These are phyloP conservation scores for Wickerhamiella slavikovae DNA, from an alignment of 805 yeast species.

Conservation along the genomic window DNA sequence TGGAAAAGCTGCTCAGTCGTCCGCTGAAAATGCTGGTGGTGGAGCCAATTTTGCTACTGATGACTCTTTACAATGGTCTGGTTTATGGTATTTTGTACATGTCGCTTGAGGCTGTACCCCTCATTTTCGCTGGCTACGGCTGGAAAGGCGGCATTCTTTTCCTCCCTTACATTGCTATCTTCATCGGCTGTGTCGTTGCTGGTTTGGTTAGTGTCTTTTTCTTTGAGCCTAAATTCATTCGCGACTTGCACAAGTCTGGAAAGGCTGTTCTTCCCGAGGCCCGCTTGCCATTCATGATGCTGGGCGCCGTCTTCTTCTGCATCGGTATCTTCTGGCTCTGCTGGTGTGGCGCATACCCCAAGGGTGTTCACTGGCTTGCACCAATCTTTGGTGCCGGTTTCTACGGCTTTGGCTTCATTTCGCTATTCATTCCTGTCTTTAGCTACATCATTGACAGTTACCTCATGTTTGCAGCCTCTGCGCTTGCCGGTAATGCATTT, in stretches of 20 bases:
- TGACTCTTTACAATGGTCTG: conserved; percentile 21
- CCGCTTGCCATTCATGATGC: conserved; percentile 55
- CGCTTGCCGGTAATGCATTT: conserved; percentile 52
- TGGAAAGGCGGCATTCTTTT: conserved; percentile 44
- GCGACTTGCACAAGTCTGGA: conserved; percentile 28
- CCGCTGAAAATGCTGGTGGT: conserved; percentile 17
- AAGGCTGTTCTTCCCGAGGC: conserved; percentile 52
- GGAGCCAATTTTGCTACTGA: conserved; percentile 21
- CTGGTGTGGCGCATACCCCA: conserved; percentile 67
- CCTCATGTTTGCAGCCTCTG: conserved; percentile 55
- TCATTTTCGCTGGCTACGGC: conserved; percentile 28
- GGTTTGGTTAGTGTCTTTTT: conserved; percentile 29
- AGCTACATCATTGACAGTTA: conserved; percentile 60
- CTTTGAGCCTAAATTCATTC: conserved; percentile 32
- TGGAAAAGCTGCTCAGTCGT: conserved; percentile 14
- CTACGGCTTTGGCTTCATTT: conserved; percentile 46
- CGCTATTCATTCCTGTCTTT: conserved; percentile 46
- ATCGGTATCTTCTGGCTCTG: conserved; percentile 71
- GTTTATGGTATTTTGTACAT: conserved; percentile 23
- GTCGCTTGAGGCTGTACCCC: conserved; percentile 21
- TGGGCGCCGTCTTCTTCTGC: conserved; percentile 49
- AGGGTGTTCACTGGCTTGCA: conserved; percentile 61
- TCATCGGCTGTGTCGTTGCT: conserved; percentile 47
- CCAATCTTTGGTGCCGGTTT: conserved; percentile 47
- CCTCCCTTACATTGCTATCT: conserved; percentile 63